Evolutionary conservation across 176 grass and related monocot species (phyloP), one percentile per base, ranked within the genome.

Genomic region (Juncus effusus): DNA sequence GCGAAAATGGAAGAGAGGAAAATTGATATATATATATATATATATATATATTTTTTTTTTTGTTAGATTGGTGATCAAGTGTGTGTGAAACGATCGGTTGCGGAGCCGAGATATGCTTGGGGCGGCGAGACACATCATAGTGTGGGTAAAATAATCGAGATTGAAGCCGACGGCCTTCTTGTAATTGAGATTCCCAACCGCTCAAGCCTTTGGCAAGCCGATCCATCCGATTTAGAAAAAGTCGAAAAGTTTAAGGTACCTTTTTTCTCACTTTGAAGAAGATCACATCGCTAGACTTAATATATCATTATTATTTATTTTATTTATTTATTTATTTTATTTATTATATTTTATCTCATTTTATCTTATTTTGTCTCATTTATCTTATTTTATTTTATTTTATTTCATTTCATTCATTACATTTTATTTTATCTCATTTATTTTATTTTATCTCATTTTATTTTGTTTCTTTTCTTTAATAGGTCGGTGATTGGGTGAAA

Each of bases 161-260:
- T 93, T 2, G 88, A 90, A 78, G 83, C 74, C 65, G 85, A 93
- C 76, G 89, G 89, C 64, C 76, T 87, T 11, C 85, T 99, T 40
- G 74, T 93, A 77, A 84, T 99, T 54, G 78, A 93, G 55, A 99
- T 99, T 73, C 83, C 89, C 52, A 87, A 85, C 66, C 78, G 89
- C 19, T 63, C 83, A 73, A 3, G 0, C 44, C 1, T 8, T 3
- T 99, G 94, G 94, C 88, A 93, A 79, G 94, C 89, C 14, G 94
- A 99, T 93, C 94, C 94, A 63, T 99, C 89, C 69, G 94, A 99
- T 82, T 89, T 99, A 88, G 94, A 99, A 72, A 99, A 90, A 61
- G 84, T 99, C 5, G 94, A 99, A 47, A 86, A 84, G 16, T 93
- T 99, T 67, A 99, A 84, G 80, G 94, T 87, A 90, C n/a, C 14